Percentiles rank a stretch among this genome's conserved stretches.
Evolutionary conservation across 306 rosid genomes (phyloP).

Genomic region (Prunus dulcis): DNA sequence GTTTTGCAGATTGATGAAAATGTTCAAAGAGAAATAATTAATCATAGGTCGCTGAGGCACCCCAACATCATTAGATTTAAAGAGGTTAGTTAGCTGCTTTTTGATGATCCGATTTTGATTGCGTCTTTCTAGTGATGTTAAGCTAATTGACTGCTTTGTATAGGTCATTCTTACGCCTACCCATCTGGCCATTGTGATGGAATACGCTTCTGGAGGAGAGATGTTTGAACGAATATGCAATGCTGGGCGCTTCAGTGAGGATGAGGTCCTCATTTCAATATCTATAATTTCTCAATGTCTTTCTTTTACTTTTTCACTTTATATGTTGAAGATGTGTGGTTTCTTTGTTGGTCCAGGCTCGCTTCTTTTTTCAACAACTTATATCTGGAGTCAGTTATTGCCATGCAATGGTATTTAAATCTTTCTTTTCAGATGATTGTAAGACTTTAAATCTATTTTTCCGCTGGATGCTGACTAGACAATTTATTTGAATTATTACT

Average conservation of each 20-base stretch:
- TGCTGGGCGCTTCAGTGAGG: conserved; percentile 80
- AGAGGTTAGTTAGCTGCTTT: conserved; percentile 54
- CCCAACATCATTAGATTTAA: conserved; percentile 85
- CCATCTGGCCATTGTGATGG: conserved; percentile 95
- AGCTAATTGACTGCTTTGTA: neutral
- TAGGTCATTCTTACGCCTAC: conserved; percentile 89
- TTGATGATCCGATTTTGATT: neutral
- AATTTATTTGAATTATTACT: conserved; percentile 2
- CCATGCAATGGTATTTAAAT: conserved; percentile 76
- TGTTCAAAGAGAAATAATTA: conserved; percentile 88
- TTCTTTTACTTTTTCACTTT: neutral
- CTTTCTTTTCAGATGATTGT: neutral
- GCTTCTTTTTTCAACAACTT: conserved; percentile 96
- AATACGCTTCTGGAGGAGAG: conserved; percentile 96
- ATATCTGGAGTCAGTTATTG: conserved; percentile 94
- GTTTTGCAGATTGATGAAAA: conserved; percentile 80
- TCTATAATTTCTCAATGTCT: conserved; percentile 4
- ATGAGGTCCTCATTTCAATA: conserved; percentile 55
- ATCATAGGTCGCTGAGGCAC: conserved; percentile 90
- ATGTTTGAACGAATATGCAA: conserved; percentile 69
- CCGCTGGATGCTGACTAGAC: conserved; percentile 1
- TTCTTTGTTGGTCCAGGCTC: conserved; percentile 60
- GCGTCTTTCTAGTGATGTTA: neutral
- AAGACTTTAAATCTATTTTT: neutral
- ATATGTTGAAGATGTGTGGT: conserved; percentile 6